Evolutionary conservation across 176 grass and related monocot genomes (phyloP).

Genomic region (Olyra latifolia): DNA sequence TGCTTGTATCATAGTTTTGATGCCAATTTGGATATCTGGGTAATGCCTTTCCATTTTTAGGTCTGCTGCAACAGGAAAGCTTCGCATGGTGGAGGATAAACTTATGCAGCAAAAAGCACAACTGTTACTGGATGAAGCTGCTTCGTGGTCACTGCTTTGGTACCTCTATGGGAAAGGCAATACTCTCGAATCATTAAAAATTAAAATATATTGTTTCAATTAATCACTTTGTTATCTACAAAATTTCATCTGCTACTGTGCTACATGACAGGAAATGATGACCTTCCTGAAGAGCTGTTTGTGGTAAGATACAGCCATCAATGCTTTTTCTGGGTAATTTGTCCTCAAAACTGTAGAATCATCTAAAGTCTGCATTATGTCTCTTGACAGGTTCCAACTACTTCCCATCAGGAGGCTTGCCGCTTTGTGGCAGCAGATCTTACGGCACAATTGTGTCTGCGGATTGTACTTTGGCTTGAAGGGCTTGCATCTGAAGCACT

Average conservation of each 20-base stretch:
- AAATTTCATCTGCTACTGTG: conserved; percentile 41
- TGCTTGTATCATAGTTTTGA: conserved; percentile 27
- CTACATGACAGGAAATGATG: conserved; percentile 72
- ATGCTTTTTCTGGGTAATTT: background rate
- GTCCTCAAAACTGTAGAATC: background rate
- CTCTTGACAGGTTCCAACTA: conserved; percentile 71
- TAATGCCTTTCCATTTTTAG: conserved; percentile 45
- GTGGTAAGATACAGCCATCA: conserved; percentile 47
- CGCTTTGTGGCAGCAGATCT: conserved; percentile 66
- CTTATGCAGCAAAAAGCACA: conserved; percentile 91
- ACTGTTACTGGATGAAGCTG: conserved; percentile 86
- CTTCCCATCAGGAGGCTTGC: conserved; percentile 91
- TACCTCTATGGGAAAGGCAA: conserved; percentile 95
- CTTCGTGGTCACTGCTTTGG: conserved; percentile 99
- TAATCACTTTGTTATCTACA: conserved; percentile 30
- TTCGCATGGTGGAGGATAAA: conserved; percentile 72
- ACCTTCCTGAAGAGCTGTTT: conserved; percentile 70
- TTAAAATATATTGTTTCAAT: background rate
- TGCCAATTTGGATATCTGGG: background rate
- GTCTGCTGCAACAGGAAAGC: conserved; percentile 63
- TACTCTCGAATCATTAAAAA: background rate
- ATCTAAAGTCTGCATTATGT: conserved; percentile 14
- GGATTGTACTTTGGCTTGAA: conserved; percentile 92
- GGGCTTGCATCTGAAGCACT: conserved; percentile 93
- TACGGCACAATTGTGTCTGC: conserved; percentile 73